phyloP scores from a whole-genome alignment of 2,329 filamentous ascomycete species.

The Thelonectria blattea region DNA sequence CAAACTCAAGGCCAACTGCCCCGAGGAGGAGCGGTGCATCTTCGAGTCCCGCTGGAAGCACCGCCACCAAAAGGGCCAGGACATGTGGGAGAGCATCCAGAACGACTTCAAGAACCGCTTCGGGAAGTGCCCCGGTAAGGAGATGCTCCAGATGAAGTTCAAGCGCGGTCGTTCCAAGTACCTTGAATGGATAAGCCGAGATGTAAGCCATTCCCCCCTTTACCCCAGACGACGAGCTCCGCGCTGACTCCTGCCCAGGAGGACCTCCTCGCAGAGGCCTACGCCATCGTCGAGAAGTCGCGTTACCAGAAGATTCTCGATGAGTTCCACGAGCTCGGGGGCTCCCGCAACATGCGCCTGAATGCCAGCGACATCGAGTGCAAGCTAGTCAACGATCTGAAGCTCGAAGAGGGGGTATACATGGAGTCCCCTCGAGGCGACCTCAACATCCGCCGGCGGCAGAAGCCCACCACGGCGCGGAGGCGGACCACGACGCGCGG shows the following conservation, averaged over 20 bases:
- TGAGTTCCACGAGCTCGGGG: constrained; percentile 56
- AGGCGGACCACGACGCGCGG: constrained; percentile 36
- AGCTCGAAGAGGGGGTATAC: constrained; percentile 47
- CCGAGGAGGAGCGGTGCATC: constrained; percentile 55
- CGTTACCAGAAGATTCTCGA: constrained; percentile 52
- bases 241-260: constrained; percentile 41
- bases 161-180: constrained; percentile 57
- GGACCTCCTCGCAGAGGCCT: constrained; percentile 49
- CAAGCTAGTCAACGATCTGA: constrained; percentile 54
- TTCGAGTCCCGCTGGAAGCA: constrained; percentile 56
- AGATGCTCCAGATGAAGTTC: constrained; percentile 63
- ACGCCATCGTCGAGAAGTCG: constrained; percentile 48
- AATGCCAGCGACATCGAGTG: constrained; percentile 57
- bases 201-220: constrained; percentile 50
- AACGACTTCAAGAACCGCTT: constrained; percentile 48
- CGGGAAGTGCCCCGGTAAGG: constrained; percentile 49
- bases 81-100: constrained; percentile 64
- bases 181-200: constrained; percentile 53
- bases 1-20: constrained; percentile 51
- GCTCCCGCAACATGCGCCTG: constrained; percentile 56
- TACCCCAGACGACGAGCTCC: background rate
- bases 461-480: constrained; percentile 45
- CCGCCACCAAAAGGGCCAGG: constrained; percentile 56
- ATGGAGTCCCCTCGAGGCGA: constrained; percentile 47
- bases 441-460: constrained; percentile 47